Evolutionary conservation across 1,139 yeast genomes (phyloP), one percentile per base, ranked within the genome.

Genomic region (Suhomyces yuchorum): DNA sequence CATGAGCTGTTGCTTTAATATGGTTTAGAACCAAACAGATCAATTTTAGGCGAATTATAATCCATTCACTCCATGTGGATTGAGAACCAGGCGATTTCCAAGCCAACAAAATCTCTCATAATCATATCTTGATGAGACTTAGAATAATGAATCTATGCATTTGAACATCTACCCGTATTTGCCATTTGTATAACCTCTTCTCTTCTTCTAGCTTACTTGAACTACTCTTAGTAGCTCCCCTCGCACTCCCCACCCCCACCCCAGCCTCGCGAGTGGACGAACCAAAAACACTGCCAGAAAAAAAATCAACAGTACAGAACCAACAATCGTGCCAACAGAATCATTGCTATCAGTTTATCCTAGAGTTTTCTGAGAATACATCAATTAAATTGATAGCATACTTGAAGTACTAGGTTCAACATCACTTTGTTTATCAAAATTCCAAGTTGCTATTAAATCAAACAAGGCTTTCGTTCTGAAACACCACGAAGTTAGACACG

Each of bases 261-360:
- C 18, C 48, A 45, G 40, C 42, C 44, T 45, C 44, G 26, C 48
- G 39, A 45, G 48, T 45, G 48, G 48, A 34, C 47, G 47, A 40
- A 43, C 46, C 40, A 39, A 44, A 44, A 44, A 44, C 47, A 44
- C 47, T 12, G 43, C 44, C 47, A 44, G 47, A 44, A 44, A 44
- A 26, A 43, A 44, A 44, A 43, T 40, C 47, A 44, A 44, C 47
- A 40, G 37, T 32, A 22, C 34, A 19, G 35, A 34, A 36, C 44
- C 41, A 19, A 39, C 43, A 26, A 28, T 35, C 32, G 37, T 35
- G 35, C 37, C 18, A 17, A 43, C 40, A 17, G 18, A 24, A 24
- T 19, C 40, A 40, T 36, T 44, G 37, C 43, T 40, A 35, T 36
- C 43, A 36, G 22, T 43, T 23, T 26, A 26, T 19, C 24, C 24